These are phyloP conservation scores for Rhynchospora breviuscula DNA, from an alignment of 176 grass and related monocot species.

Conservation along the genomic window DNA sequence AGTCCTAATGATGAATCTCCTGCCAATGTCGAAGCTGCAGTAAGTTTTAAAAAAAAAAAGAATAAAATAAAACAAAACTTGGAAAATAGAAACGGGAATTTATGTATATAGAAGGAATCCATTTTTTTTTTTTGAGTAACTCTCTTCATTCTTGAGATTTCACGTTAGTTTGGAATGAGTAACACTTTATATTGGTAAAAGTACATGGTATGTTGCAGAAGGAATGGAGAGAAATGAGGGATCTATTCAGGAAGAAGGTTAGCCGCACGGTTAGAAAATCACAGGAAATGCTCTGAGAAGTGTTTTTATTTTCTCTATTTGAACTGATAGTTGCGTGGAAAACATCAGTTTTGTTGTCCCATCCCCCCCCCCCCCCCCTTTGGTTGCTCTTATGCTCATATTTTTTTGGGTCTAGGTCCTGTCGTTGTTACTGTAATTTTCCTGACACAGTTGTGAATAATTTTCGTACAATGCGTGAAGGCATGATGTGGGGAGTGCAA, in stretches of 20 bases:
- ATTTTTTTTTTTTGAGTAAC: not conserved
- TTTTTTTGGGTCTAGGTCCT: no score
- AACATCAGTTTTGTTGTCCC: no score
- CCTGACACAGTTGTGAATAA: no score
- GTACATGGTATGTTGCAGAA: constrained; percentile 20
- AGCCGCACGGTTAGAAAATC: constrained; percentile 29
- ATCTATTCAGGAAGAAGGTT: constrained; percentile 40
- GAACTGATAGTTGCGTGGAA: no score
- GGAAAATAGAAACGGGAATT: not conserved
- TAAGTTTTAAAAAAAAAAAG: not conserved
- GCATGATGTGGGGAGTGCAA: no score
- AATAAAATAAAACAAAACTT: not conserved
- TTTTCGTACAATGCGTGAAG: no score
- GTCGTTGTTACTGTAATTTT: no score
- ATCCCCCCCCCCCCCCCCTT: no score
- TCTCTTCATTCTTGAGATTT: not conserved
- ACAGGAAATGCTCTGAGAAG: constrained; percentile 38
- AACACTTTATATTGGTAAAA: not conserved
- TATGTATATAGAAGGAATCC: not conserved
- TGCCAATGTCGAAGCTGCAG: constrained; percentile 31
- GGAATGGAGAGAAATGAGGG: constrained; percentile 35
- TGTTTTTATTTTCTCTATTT: not conserved
- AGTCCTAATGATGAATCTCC: constrained; percentile 34
- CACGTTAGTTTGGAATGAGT: not conserved
- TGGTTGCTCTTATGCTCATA: no score